These are phyloP conservation scores for Hypoxylon cercidicola DNA, from an alignment of 495 filamentous ascomycete species.

Conservation along the genomic window DNA sequence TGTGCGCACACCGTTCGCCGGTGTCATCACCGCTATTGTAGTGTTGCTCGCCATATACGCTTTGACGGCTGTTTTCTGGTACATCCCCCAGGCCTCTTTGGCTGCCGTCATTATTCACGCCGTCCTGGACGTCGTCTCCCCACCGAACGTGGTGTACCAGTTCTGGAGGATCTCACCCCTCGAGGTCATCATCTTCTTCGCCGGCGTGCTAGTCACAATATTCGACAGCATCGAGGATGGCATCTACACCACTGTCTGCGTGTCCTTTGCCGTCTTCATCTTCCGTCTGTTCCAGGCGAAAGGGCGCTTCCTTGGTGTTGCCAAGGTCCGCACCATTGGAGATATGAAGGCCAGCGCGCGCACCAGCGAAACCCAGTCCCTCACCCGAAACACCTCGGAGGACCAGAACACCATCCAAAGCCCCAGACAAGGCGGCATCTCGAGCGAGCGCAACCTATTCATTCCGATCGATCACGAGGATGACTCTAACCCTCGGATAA, in stretches of 20 bases:
- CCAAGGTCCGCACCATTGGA: slow-evolving; percentile 53
- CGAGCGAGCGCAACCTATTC: slow-evolving; percentile 51
- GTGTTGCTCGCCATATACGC: slow-evolving; percentile 64
- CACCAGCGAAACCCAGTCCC: slow-evolving; percentile 19
- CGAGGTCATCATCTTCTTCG: slow-evolving; percentile 63
- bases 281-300: slow-evolving; percentile 44
- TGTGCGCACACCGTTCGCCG: slow-evolving; percentile 63
- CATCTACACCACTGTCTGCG: slow-evolving; percentile 60
- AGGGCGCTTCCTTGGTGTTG: slow-evolving; percentile 48
- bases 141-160: slow-evolving; percentile 58
- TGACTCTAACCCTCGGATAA: slow-evolving; percentile 55
- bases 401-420: slow-evolving; percentile 9
- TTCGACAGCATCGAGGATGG: slow-evolving; percentile 64
- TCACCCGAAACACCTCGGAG: slow-evolving; percentile 5
- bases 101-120: slow-evolving; percentile 65
- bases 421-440: slow-evolving; percentile 10
- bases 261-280: slow-evolving; percentile 55
- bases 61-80: slow-evolving; percentile 63
- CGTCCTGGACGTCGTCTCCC: slow-evolving; percentile 61
- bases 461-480: slow-evolving; percentile 54
- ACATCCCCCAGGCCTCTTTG: slow-evolving; percentile 57
- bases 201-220: slow-evolving; percentile 61
- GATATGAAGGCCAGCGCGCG: slow-evolving; percentile 50
- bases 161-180: slow-evolving; percentile 63
- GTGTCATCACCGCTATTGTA: slow-evolving; percentile 62